Evolutionary conservation across 371 early-diverging fungal species (phyloP).

Genomic region (Funneliformis caledonium): DNA sequence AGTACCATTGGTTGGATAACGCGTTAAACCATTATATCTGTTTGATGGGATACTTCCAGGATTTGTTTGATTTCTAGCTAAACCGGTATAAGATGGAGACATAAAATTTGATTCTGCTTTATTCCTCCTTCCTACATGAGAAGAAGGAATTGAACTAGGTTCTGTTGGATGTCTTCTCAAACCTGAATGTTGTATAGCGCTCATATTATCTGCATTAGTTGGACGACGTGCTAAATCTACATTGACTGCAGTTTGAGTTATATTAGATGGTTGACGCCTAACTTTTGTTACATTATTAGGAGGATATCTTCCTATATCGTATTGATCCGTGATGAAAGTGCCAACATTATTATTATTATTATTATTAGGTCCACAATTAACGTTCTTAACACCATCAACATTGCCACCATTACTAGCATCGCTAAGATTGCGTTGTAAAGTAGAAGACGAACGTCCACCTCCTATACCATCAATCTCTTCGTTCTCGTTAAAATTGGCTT

Average conservation of each 20-base stretch:
- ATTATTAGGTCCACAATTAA: neutral
- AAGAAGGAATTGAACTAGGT: neutral
- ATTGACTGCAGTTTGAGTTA: neutral
- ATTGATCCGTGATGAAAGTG: neutral
- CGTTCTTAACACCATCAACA: neutral
- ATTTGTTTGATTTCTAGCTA: neutral
- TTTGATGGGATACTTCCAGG: neutral
- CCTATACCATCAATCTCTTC: neutral
- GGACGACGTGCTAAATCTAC: too few species aligned
- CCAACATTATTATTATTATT: neutral
- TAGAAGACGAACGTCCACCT: neutral
- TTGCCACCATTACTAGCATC: neutral
- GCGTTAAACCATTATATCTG: neutral
- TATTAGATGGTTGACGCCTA: neutral
- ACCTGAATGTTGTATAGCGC: neutral
- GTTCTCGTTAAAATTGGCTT: constrained; percentile 8
- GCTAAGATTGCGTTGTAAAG: neutral
- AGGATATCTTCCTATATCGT: neutral
- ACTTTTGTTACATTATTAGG: neutral
- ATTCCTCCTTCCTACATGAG: neutral
- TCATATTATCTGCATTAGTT: neutral
- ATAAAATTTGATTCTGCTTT: neutral
- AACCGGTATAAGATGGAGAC: neutral
- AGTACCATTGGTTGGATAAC: neutral
- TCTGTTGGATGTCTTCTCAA: neutral